These are phyloP conservation scores for Phytopythium montanum DNA, from an alignment of 352 stramenopile species.

Conservation along the genomic window DNA sequence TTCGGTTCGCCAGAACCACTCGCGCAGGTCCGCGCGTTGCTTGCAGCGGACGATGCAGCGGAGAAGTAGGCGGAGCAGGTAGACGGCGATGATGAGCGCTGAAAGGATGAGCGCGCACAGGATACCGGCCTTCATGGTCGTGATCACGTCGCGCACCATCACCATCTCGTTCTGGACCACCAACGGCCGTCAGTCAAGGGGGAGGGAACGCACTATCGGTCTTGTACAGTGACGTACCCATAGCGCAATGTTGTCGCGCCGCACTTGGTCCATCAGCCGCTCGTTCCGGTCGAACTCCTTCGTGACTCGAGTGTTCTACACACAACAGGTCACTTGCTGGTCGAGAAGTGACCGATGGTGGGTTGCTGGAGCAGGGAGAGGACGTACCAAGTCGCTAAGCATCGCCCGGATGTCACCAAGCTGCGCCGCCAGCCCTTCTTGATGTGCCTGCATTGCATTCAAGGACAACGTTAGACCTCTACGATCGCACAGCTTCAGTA, in stretches of 20 bases:
- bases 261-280: slow-evolving; percentile 34
- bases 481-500: background rate
- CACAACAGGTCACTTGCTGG: background rate
- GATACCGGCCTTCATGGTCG: slow-evolving; percentile 84
- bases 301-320: slow-evolving; percentile 32
- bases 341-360: background rate
- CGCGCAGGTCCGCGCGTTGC: slow-evolving; percentile 60
- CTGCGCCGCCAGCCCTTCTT: slow-evolving; percentile 45
- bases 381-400: slow-evolving; percentile 41
- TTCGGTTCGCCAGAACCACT: slow-evolving; percentile 79
- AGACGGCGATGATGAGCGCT: slow-evolving; percentile 68
- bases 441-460: slow-evolving; percentile 24
- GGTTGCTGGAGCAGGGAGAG: background rate
- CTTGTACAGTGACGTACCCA: slow-evolving; percentile 24
- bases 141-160: slow-evolving; percentile 76
- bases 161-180: slow-evolving; percentile 64
- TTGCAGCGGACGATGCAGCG: slow-evolving; percentile 72
- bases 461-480: background rate
- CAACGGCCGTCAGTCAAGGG: background rate
- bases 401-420: slow-evolving; percentile 49
- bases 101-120: slow-evolving; percentile 70
- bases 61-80: slow-evolving; percentile 61
- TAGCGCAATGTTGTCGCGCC: slow-evolving; percentile 47
- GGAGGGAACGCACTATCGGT: background rate
- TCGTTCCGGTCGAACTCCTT: slow-evolving; percentile 30